A percentile compares a stretch with the other conserved stretches of the same genome.
Conservation (phyloP, 1,284 basidiomycete genomes). For the Puccinia horiana region DNA sequence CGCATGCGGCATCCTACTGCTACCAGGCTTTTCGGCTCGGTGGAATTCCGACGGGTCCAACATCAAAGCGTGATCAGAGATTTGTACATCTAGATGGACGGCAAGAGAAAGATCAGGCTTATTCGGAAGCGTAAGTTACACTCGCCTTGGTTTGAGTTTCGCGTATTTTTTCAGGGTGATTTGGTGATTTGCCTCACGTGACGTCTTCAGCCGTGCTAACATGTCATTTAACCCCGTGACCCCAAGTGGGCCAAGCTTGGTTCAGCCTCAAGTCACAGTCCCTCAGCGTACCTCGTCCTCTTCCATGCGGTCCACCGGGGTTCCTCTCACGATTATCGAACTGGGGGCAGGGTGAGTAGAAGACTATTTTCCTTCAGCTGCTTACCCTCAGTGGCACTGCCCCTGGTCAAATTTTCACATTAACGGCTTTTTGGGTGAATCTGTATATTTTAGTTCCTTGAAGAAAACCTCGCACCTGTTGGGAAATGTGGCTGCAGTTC, state of each 20-base stretch:
- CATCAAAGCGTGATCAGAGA: not conserved
- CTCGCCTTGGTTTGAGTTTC: not conserved
- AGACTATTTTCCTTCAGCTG: not conserved
- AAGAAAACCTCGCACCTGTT: slow-evolving; percentile 47
- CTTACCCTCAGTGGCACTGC: not conserved
- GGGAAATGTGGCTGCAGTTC: slow-evolving; percentile 32
- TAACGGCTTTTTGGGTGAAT: not conserved
- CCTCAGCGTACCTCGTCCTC: not conserved
- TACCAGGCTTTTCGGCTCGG: slow-evolving; percentile 24
- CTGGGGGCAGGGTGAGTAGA: slow-evolving; percentile 39
- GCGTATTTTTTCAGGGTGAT: not conserved
- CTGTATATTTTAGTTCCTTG: slow-evolving; percentile 36
- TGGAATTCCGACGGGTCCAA: slow-evolving; percentile 14
- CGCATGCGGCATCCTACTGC: not conserved
- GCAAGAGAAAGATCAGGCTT: not conserved
- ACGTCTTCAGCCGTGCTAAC: not conserved
- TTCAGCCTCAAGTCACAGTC: not conserved
- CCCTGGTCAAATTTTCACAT: not conserved
- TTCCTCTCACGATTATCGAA: slow-evolving; percentile 37
- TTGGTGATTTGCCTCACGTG: not conserved
- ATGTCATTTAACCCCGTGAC: not conserved
- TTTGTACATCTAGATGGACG: not conserved
- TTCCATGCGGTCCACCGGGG: not conserved
- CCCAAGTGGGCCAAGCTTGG: not conserved
- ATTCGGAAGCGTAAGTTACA: not conserved